Evolutionary conservation across 1,139 yeast species (phyloP), one percentile per base, ranked within the genome.

Genomic region (Pichia sp.): DNA sequence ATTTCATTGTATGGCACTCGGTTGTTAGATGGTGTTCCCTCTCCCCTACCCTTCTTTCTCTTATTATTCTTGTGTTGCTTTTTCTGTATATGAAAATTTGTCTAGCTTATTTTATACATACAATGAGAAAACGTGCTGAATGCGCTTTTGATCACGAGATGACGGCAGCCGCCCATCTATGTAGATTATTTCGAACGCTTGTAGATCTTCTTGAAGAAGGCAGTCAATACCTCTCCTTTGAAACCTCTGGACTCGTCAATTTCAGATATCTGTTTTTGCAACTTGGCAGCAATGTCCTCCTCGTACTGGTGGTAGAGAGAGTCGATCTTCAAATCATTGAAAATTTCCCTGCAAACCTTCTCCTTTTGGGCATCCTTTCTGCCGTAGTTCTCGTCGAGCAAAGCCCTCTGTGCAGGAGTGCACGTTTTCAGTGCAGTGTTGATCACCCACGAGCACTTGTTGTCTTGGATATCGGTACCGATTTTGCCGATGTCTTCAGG

Each of bases 401-500:
- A 59, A 63, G 76, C 70, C 70, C 98, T 85, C 74, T 95, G 98
- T 60, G 83, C 95, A 47, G 89, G 80, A 31, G 81, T 77, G 49
- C 82, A 95, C 62, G 83, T 75, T 68, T 85, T 79, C 63, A 95
- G 79, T 8, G 99, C 99, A 65, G 89, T 88, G 77, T 93, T 93
- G 64, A 95, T 80, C 55, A 95, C 85, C 99, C 99, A 95, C 46
- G 97, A 87, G 72, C 99, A 95, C 74, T 95, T 95, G 80, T 95
- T 95, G 71, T 95, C 99, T 74, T 88, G 88, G 66, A 95, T 95
- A 70, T 95, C 99, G 55, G 99, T 95, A 61, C 99, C 99, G 61
- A 95, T 89, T 78, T 95, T 95, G 58, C 99, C 99, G 67, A 93
- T 93, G 65, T 91, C 91, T 67, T 87, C 95, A 46, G 99, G 97